Evolutionary conservation across 129 eudicot genomes (phyloP).

Genomic region (Solidago caesia): DNA sequence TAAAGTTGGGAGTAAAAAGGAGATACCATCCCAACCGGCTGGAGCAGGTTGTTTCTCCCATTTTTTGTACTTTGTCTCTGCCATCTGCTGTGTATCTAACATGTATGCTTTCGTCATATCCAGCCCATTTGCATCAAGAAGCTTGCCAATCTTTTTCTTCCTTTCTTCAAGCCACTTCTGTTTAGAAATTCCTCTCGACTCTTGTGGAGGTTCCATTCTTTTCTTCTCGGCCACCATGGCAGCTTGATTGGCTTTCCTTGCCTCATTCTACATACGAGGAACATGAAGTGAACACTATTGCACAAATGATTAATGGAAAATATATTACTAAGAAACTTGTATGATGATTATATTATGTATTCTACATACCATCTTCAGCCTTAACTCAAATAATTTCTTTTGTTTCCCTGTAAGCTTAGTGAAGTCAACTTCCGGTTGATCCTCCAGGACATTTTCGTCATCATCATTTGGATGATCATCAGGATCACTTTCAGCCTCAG

Average conservation of each 20-base stretch:
- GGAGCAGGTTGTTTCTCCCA: conserved; percentile 99
- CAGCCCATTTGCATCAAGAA: conserved; percentile 86
- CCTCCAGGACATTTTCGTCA: conserved; percentile 40
- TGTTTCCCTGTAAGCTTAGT: conserved; percentile 76
- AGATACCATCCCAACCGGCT: conserved; percentile 90
- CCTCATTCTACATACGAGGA: conserved; percentile 62
- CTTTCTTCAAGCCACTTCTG: conserved; percentile 93
- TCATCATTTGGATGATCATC: conserved; percentile 45
- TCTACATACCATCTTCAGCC: conserved; percentile 72
- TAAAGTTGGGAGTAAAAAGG: conserved; percentile 21
- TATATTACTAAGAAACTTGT: background rate
- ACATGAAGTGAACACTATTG: background rate
- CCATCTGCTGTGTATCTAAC: conserved; percentile 91
- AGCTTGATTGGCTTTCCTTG: conserved; percentile 95
- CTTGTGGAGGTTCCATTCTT: conserved; percentile 80
- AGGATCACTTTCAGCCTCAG: conserved; percentile 33
- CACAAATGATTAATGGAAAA: background rate
- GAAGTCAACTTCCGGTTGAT: conserved; percentile 44
- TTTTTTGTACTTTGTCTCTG: conserved; percentile 79
- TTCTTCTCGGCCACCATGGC: conserved; percentile 97
- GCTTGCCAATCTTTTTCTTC: conserved; percentile 92
- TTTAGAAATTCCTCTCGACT: conserved; percentile 86
- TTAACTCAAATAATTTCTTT: conserved; percentile 72
- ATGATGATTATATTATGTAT: background rate
- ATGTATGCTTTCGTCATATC: conserved; percentile 90